phyloP scores from a whole-genome alignment of 2,329 filamentous ascomycete genomes.

The Westerdykella aurantiaca region DNA sequence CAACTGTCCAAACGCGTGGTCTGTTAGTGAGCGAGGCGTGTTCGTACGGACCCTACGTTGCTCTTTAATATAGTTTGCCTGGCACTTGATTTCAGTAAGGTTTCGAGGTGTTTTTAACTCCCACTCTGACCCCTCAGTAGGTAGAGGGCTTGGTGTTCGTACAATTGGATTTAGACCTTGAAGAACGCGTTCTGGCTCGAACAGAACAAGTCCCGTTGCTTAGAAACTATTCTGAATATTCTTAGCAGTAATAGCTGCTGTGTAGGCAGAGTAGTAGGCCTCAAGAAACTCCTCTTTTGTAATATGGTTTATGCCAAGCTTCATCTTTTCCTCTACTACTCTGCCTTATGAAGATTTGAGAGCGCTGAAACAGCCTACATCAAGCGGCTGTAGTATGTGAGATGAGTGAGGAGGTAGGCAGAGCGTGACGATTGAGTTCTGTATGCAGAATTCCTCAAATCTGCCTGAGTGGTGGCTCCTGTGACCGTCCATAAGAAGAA shows the following conservation, averaged over 20 bases:
- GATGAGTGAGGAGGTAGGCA: conserved; percentile 1
- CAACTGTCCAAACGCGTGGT: no score
- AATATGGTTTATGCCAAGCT: conserved; percentile 23
- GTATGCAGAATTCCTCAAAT: conserved; percentile 14
- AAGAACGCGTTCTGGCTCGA: conserved; percentile 24
- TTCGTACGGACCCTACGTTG: no score
- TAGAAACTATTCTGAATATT: conserved; percentile 23
- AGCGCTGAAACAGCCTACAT: conserved; percentile 14
- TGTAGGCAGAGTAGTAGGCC: conserved; percentile 3
- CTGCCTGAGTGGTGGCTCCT: conserved; percentile 27
- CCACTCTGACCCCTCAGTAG: neutral
- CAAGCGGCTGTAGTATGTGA: conserved; percentile 13
- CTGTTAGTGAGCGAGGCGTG: no score
- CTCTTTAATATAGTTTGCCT: no score
- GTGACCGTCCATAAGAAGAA: conserved; percentile 38
- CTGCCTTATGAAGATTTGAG: conserved; percentile 21
- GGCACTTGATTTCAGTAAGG: no score
- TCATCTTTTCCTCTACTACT: conserved; percentile 22
- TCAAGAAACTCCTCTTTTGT: conserved; percentile 8
- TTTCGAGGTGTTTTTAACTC: no score
- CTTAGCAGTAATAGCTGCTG: conserved; percentile 11
- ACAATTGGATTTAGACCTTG: conserved; percentile 19
- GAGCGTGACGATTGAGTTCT: no score
- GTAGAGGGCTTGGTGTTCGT: neutral
- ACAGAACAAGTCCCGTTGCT: conserved; percentile 26